Evolutionary conservation across 306 rosid species (phyloP), one percentile per base, ranked within the genome.

Genomic region (Cicer chorassanicum): DNA sequence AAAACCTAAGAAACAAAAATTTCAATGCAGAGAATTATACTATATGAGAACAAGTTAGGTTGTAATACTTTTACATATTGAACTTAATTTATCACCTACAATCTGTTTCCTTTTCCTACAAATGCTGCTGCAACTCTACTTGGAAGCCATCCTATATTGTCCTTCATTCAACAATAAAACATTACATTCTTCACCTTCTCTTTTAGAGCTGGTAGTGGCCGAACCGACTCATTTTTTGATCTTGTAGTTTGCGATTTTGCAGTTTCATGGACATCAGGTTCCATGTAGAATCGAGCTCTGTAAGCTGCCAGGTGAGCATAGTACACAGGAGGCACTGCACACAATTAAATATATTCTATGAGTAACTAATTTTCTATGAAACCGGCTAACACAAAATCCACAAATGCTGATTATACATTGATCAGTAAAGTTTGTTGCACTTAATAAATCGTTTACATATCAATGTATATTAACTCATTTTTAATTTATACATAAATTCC

Each of bases 231-330:
- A 70, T 78, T 77, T 46, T 86, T 68, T 39, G 84, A 34, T 68
- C 91, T 76, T 41, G 72, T 65, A 72, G 81, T 51, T 9, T 81
- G 54, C 46, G 72, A 21, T 73, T 80, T 84, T 34, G 65, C 80
- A 42, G 61, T 80, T 45, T 84, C 89, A 73, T 41, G 72, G 8
- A 61, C 69, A 49, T 79, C 72, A 15, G 96, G 88, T 71, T 90
- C 92, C 86, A 90, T 76, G 79, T 90, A 90, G 90, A 90, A 90
- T 72, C 96, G 86, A 49, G 96, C 96, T 84, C 92, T 76, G 65
- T 88, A 90, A 55, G 96, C 96, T 36, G 96, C 96, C 64, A 90
- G 74, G 62, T 90, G 96, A 39, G 96, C 96, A 71, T 90, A 90
- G 78, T 88, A 90, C 48, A 86, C 96, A 42, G 96, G 96, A 59